These are phyloP conservation scores for Orbilia blumenaviensis DNA, from an alignment of 2,329 filamentous ascomycete species.

Conservation along the genomic window DNA sequence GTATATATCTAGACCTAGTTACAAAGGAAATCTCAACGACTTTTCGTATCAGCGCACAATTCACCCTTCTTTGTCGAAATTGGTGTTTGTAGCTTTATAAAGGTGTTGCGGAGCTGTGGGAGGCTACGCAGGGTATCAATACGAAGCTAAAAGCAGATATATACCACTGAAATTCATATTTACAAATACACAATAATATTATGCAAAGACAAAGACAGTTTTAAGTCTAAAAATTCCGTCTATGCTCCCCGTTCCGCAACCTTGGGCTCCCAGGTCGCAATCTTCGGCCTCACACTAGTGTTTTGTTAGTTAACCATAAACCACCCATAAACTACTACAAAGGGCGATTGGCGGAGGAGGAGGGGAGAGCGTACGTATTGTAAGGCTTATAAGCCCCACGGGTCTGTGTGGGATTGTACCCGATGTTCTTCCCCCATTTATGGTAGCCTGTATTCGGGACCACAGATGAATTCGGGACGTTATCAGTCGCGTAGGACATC, in stretches of 20 bases:
- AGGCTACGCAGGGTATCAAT: too few species aligned
- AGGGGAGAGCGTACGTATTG: slow-evolving; percentile 77
- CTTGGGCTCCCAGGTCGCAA: slow-evolving; percentile 36
- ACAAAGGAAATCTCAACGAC: too few species aligned
- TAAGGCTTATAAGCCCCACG: slow-evolving; percentile 90
- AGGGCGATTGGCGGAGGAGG: background rate
- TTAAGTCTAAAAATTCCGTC: background rate
- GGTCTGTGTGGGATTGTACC: slow-evolving; percentile 77
- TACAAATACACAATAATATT: background rate
- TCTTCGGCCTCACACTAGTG: slow-evolving; percentile 44
- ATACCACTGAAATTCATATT: background rate
- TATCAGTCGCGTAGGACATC: slow-evolving; percentile 93
- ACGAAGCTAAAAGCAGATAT: too few species aligned
- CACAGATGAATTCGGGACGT: slow-evolving; percentile 70
- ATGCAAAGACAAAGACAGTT: too few species aligned
- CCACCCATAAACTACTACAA: background rate
- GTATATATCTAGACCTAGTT: too few species aligned
- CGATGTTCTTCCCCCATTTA: slow-evolving; percentile 55
- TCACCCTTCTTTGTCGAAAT: too few species aligned
- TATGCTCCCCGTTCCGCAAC: slow-evolving; percentile 26
- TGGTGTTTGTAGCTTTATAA: too few species aligned
- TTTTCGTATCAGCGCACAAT: too few species aligned
- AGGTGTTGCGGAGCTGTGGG: too few species aligned
- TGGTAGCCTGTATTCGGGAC: slow-evolving; percentile 41
- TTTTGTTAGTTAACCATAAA: background rate